These are phyloP conservation scores for Ceratobasidium sp. DNA, from an alignment of 1,284 basidiomycete species.

Conservation along the genomic window DNA sequence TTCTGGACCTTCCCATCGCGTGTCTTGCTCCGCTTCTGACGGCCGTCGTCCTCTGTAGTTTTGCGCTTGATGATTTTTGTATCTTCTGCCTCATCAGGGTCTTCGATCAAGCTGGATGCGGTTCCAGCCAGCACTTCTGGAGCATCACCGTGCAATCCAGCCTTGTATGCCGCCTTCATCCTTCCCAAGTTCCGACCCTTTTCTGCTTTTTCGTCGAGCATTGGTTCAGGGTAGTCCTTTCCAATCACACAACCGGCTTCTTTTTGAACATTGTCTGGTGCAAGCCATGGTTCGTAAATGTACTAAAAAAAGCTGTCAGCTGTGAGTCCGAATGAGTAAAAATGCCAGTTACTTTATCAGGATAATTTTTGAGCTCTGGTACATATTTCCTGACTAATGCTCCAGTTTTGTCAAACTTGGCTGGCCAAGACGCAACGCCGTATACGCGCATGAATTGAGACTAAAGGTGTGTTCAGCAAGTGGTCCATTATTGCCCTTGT, in stretches of 20 bases:
- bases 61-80: not conserved
- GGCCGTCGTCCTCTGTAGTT: not conserved
- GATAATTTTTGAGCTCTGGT: slow-evolving; percentile 53
- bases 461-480: slow-evolving; percentile 28
- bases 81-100: slow-evolving; percentile 4
- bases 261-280: slow-evolving; percentile 50
- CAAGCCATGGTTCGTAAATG: slow-evolving; percentile 53
- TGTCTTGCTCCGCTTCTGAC: slow-evolving; percentile 7
- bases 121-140: slow-evolving; percentile 48
- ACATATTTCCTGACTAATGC: slow-evolving; percentile 55
- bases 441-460: slow-evolving; percentile 51
- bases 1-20: not conserved
- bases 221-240: slow-evolving; percentile 52
- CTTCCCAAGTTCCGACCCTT: slow-evolving; percentile 43
- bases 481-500: not conserved
- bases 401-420: slow-evolving; percentile 56
- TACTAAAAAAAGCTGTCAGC: slow-evolving; percentile 44
- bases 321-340: not conserved
- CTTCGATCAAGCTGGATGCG: slow-evolving; percentile 45
- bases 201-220: slow-evolving; percentile 51
- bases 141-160: slow-evolving; percentile 47
- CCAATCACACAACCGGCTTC: slow-evolving; percentile 53
- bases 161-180: slow-evolving; percentile 50
- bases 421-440: slow-evolving; percentile 54
- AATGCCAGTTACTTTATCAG: slow-evolving; percentile 50